Conservation (phyloP, 2,329 filamentous ascomycete species). For the Dactylellina sp. region DNA sequence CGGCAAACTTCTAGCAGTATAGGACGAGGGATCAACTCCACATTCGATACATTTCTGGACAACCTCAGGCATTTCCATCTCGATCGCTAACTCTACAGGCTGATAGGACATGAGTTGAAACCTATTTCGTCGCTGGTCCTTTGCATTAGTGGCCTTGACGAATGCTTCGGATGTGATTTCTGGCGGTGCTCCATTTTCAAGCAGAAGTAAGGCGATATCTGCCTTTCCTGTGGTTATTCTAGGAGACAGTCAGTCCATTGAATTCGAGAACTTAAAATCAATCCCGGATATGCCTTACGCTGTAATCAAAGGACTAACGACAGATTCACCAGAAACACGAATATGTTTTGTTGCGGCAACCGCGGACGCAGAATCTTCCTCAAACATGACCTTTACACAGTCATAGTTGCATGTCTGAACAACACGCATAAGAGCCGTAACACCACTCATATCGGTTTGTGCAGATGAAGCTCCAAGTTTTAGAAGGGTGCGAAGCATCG, state of each 20-base stretch:
- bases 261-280: too few species aligned
- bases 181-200: slow-evolving; percentile 73
- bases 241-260: neutral
- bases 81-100: slow-evolving; percentile 74
- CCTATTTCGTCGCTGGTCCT: slow-evolving; percentile 3
- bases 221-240: slow-evolving; percentile 63
- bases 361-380: slow-evolving; percentile 34
- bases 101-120: slow-evolving; percentile 68
- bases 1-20: slow-evolving; percentile 63
- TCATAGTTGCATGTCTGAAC: slow-evolving; percentile 68
- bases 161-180: slow-evolving; percentile 74
- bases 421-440: slow-evolving; percentile 74
- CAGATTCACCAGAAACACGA: neutral
- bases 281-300: too few species aligned
- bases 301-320: slow-evolving; percentile 8
- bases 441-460: slow-evolving; percentile 72
- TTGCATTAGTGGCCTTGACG: slow-evolving; percentile 66
- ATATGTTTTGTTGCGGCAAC: slow-evolving; percentile 6
- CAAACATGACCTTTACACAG: slow-evolving; percentile 66
- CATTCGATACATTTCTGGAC: slow-evolving; percentile 72
- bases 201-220: slow-evolving; percentile 70
- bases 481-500: slow-evolving; percentile 74
- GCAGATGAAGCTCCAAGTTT: slow-evolving; percentile 77
- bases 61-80: slow-evolving; percentile 67
- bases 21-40: slow-evolving; percentile 74